Conservation (phyloP, 2,329 filamentous ascomycete species). For the Hypoxylon sp. region DNA sequence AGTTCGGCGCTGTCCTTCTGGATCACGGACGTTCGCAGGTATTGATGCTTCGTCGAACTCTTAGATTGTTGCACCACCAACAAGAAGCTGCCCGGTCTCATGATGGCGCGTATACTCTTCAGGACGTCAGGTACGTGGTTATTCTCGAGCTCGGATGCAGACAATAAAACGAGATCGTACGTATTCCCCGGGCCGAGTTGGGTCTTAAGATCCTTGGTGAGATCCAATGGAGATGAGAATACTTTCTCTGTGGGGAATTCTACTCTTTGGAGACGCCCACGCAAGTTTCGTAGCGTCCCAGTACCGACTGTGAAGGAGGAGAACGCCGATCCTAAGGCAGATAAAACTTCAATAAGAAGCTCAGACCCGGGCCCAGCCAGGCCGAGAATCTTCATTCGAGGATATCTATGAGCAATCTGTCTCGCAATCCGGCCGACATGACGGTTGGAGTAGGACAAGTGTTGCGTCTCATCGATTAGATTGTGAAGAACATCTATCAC, state of each 20-base stretch:
- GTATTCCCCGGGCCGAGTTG: conserved; percentile 33
- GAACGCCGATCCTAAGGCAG: conserved; percentile 54
- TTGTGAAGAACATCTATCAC: conserved; percentile 49
- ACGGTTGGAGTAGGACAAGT: conserved; percentile 52
- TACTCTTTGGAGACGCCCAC: conserved; percentile 4
- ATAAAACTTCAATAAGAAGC: conserved; percentile 54
- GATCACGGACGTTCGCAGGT: conserved; percentile 31
- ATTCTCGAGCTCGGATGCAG: conserved; percentile 55
- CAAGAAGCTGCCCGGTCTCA: conserved; percentile 59
- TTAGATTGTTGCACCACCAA: conserved; percentile 45
- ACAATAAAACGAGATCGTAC: conserved; percentile 56
- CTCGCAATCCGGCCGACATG: conserved; percentile 55
- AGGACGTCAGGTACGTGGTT: conserved; percentile 43
- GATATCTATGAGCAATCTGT: conserved; percentile 59
- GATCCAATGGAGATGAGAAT: conserved; percentile 43
- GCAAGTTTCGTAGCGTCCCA: conserved; percentile 36
- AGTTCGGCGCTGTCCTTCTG: conserved; percentile 35
- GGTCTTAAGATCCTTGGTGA: conserved; percentile 30
- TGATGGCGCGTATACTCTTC: conserved; percentile 51
- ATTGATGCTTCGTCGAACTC: conserved; percentile 39
- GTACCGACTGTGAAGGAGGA: conserved; percentile 51
- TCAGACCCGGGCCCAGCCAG: conserved; percentile 54
- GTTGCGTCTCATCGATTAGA: conserved; percentile 53
- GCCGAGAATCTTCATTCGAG: conserved; percentile 58
- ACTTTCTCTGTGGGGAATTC: conserved; percentile 27